These are phyloP conservation scores for Escovopsis sp. DNA, from an alignment of 2,329 filamentous ascomycete species.

Conservation along the genomic window DNA sequence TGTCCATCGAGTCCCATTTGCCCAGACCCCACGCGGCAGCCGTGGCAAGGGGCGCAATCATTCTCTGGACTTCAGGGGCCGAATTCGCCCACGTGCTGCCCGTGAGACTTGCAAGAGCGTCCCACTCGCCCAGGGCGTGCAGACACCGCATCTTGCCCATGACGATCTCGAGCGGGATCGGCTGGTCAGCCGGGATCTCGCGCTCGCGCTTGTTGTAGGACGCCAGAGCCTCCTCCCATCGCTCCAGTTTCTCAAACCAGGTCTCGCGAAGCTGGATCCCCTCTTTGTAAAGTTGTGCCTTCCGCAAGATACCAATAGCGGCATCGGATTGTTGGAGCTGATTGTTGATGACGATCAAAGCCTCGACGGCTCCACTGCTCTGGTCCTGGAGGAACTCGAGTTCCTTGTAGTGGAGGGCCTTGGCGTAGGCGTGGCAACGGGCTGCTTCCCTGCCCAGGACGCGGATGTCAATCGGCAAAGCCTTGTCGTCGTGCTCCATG, in stretches of 20 bases:
- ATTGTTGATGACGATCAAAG: slow-evolving; percentile 97
- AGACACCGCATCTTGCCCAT: slow-evolving; percentile 99
- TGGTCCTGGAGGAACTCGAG: slow-evolving; percentile 96
- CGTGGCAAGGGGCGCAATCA: slow-evolving; percentile 85
- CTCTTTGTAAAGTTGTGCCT: slow-evolving; percentile 89
- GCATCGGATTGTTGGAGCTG: slow-evolving; percentile 97
- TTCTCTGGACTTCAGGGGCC: slow-evolving; percentile 69
- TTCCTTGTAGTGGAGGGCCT: slow-evolving; percentile 97
- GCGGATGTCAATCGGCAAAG: slow-evolving; percentile 89
- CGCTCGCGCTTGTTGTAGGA: slow-evolving; percentile 80
- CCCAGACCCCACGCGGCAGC: slow-evolving; percentile 92
- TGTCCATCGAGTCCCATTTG: slow-evolving; percentile 98
- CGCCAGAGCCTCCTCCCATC: slow-evolving; percentile 91
- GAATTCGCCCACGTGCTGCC: slow-evolving; percentile 92
- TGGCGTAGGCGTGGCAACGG: slow-evolving; percentile 94
- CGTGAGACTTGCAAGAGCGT: slow-evolving; percentile 72
- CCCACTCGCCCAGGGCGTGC: slow-evolving; percentile 95
- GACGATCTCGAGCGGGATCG: slow-evolving; percentile 72
- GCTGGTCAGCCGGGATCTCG: slow-evolving; percentile 42
- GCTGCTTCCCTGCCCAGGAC: slow-evolving; percentile 88
- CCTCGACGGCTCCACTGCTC: slow-evolving; percentile 87
- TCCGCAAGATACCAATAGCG: slow-evolving; percentile 90
- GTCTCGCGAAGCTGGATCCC: slow-evolving; percentile 89
- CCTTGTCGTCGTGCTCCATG: slow-evolving; percentile 99
- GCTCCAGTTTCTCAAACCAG: slow-evolving; percentile 96